phyloP scores from a whole-genome alignment of 2,329 filamentous ascomycete species.

The Fusarium sp. region DNA sequence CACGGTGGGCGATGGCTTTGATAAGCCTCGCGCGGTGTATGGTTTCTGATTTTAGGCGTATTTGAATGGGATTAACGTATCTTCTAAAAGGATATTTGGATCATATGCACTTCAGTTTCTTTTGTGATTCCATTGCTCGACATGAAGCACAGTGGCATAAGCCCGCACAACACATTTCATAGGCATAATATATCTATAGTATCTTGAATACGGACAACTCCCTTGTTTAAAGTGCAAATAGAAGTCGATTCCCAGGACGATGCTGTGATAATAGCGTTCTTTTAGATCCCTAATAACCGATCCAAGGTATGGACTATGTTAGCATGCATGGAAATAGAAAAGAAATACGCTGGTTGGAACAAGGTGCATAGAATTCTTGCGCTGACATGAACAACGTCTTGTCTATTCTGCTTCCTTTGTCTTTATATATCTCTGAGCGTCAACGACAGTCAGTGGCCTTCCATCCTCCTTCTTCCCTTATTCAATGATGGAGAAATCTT shows the following conservation, averaged over 20 bases:
- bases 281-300: neutral
- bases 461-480: neutral
- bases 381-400: slow-evolving; percentile 24
- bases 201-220: neutral
- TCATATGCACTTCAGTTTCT: slow-evolving; percentile 14
- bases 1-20: slow-evolving; percentile 17
- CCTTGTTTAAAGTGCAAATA: neutral
- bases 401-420: slow-evolving; percentile 24
- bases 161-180: neutral
- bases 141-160: neutral
- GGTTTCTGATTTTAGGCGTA: slow-evolving; percentile 26
- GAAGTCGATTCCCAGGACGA: neutral
- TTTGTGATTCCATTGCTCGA: slow-evolving; percentile 9
- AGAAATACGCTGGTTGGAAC: neutral
- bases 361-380: neutral
- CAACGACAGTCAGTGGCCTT: slow-evolving; percentile 15
- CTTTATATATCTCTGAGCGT: neutral
- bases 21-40: slow-evolving; percentile 23
- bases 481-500: neutral
- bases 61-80: slow-evolving; percentile 23
- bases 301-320: neutral
- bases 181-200: neutral
- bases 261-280: neutral
- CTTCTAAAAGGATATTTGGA: slow-evolving; percentile 17
- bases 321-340: neutral